These are phyloP conservation scores for Lipomyces starkeyi DNA, from an alignment of 805 yeast genomes.

Conservation along the genomic window DNA sequence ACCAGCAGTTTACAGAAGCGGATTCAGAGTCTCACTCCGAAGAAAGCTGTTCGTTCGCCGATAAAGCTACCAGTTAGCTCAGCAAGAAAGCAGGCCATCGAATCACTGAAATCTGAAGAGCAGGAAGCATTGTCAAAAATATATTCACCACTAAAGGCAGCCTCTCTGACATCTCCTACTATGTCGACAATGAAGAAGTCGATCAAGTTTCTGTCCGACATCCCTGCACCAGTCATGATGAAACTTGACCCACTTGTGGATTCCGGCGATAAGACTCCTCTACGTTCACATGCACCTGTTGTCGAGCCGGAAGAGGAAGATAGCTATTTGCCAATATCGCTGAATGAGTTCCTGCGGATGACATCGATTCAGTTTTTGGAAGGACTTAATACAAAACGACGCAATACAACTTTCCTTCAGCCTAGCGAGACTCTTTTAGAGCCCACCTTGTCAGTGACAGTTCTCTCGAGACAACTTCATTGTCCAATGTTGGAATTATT, in stretches of 20 bases:
- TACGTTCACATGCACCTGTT: background rate
- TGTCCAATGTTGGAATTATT: conserved; percentile 56
- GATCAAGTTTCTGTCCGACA: conserved; percentile 9
- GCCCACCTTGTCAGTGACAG: conserved; percentile 47
- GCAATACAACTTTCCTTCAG: conserved; percentile 38
- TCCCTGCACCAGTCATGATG: conserved; percentile 21
- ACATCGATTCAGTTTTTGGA: conserved; percentile 44
- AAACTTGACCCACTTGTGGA: background rate
- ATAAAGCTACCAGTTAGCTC: conserved; percentile 20
- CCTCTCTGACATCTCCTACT: conserved; percentile 4
- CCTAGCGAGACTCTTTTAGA: conserved; percentile 30
- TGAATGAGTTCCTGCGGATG: conserved; percentile 41
- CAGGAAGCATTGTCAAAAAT: conserved; percentile 28
- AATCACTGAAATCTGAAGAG: conserved; percentile 24
- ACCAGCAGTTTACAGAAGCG: conserved; percentile 31
- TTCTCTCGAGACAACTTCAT: conserved; percentile 48
- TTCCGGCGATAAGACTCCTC: background rate
- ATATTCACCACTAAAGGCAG: conserved; percentile 33
- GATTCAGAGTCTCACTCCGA: conserved; percentile 36
- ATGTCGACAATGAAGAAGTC: conserved; percentile 14
- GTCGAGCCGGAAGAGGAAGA: conserved; percentile 3
- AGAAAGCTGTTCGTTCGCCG: conserved; percentile 27
- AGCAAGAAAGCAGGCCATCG: conserved; percentile 15
- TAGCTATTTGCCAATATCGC: conserved; percentile 31
- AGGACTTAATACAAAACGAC: conserved; percentile 38